Percentiles rank a stretch among this genome's conserved stretches.
Evolutionary conservation across 1,284 basidiomycete genomes (phyloP).

Genomic region (Puccinia horiana): DNA sequence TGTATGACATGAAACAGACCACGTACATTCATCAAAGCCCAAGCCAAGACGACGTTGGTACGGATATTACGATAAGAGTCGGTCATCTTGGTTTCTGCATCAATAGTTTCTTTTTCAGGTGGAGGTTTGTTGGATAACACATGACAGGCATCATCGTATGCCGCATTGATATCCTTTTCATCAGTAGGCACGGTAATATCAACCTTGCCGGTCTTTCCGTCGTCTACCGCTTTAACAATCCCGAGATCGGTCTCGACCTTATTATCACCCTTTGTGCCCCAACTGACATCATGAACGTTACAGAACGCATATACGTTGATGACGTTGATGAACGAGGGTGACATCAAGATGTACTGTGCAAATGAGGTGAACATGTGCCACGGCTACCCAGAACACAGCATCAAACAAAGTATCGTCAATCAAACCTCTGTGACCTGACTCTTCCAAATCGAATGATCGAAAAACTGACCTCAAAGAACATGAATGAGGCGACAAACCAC

Average conservation of each 20-base stretch:
- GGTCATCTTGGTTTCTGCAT: constrained; percentile 73
- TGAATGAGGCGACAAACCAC: constrained; percentile 75
- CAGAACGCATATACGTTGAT: constrained; percentile 75
- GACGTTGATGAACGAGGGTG: constrained; percentile 87
- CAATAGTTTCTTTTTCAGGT: constrained; percentile 67
- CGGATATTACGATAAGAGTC: constrained; percentile 85
- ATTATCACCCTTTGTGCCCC: constrained; percentile 90
- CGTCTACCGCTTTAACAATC: constrained; percentile 65
- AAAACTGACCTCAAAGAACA: constrained; percentile 69
- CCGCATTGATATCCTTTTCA: constrained; percentile 80
- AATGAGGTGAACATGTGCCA: constrained; percentile 88
- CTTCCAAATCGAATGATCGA: neutral
- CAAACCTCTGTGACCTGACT: neutral
- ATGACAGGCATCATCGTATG: constrained; percentile 80
- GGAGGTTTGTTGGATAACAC: constrained; percentile 72
- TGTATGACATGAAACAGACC: constrained; percentile 22
- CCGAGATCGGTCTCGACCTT: constrained; percentile 80
- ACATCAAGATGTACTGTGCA: constrained; percentile 84
- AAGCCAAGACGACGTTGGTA: constrained; percentile 77
- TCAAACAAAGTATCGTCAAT: neutral
- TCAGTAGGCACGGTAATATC: constrained; percentile 77
- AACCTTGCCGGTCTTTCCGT: constrained; percentile 66
- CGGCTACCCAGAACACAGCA: constrained; percentile 64
- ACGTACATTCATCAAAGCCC: constrained; percentile 77
- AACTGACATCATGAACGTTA: constrained; percentile 72